Conservation (phyloP, 129 eudicot species). For the Heracleum sosnowskyi region DNA sequence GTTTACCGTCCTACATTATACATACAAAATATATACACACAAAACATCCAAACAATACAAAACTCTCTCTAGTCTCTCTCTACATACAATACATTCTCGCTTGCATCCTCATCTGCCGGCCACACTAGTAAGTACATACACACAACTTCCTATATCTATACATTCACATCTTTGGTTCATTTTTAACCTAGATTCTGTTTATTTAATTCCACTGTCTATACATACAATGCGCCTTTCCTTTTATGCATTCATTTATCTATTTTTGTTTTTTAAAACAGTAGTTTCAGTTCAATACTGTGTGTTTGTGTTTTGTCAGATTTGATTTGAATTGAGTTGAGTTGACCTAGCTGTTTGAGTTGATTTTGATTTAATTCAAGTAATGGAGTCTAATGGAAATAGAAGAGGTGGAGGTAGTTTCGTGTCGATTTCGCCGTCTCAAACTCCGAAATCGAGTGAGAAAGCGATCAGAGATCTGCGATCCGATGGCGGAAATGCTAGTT, state of each 20-base stretch:
- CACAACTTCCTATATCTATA: background rate
- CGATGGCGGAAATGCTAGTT: constrained; percentile 49
- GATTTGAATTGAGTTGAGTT: constrained; percentile 24
- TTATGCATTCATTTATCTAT: background rate
- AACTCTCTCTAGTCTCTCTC: constrained; percentile 17
- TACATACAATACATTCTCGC: constrained; percentile 1
- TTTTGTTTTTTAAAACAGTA: background rate
- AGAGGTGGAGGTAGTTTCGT: constrained; percentile 65
- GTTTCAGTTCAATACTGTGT: background rate
- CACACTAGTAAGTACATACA: constrained; percentile 17
- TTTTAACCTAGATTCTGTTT: constrained; percentile 1
- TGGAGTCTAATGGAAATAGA: constrained; percentile 33
- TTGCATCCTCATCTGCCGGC: constrained; percentile 1
- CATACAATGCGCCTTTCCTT: constrained; percentile 1
- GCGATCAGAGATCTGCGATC: constrained; percentile 66
- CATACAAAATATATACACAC: background rate
- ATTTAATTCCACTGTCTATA: constrained; percentile 8
- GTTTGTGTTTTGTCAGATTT: constrained; percentile 18
- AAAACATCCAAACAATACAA: constrained; percentile 7
- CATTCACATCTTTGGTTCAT: background rate
- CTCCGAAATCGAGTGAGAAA: constrained; percentile 78
- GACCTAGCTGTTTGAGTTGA: constrained; percentile 20
- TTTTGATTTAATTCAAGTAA: constrained; percentile 12
- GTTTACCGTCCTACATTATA: background rate
- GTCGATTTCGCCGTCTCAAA: constrained; percentile 56